phyloP scores from a whole-genome alignment of 2,329 filamentous ascomycete genomes.

The Helotiales sp. region DNA sequence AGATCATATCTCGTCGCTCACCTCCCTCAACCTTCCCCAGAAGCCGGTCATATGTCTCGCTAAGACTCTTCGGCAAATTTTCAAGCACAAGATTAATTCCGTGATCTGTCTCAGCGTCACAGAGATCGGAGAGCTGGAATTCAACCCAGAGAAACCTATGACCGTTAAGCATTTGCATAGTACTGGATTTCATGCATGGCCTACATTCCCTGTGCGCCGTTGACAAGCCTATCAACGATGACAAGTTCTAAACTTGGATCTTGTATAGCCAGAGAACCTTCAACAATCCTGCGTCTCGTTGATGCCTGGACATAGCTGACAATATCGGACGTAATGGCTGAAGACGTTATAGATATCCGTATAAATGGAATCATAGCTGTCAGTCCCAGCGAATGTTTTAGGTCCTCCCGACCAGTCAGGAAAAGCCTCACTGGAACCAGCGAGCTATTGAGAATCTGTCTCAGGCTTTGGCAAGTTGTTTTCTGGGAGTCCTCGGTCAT shows the following conservation, averaged over 20 bases:
- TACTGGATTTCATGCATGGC: background rate
- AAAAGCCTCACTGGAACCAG: slow-evolving; percentile 10
- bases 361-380: background rate
- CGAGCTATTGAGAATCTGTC: background rate
- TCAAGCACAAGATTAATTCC: slow-evolving; percentile 17
- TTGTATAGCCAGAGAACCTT: slow-evolving; percentile 15
- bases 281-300: background rate
- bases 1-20: slow-evolving; percentile 15
- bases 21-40: slow-evolving; percentile 14
- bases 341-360: slow-evolving; percentile 5
- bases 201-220: slow-evolving; percentile 29
- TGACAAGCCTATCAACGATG: slow-evolving; percentile 19
- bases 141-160: slow-evolving; percentile 31
- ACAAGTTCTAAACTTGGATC: slow-evolving; percentile 16
- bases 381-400: background rate
- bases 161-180: background rate
- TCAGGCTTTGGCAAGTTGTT: slow-evolving; percentile 2
- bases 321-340: slow-evolving; percentile 20
- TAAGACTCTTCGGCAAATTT: slow-evolving; percentile 23
- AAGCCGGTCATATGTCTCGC: slow-evolving; percentile 28
- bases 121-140: slow-evolving; percentile 30
- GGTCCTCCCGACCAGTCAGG: slow-evolving; percentile 21
- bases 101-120: slow-evolving; percentile 25
- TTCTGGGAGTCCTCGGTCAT: slow-evolving; percentile 18
- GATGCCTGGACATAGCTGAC: slow-evolving; percentile 19